Base-by-base conservation (phyloP, 495 filamentous ascomycete species). In the Bacidia rubella region DNA sequence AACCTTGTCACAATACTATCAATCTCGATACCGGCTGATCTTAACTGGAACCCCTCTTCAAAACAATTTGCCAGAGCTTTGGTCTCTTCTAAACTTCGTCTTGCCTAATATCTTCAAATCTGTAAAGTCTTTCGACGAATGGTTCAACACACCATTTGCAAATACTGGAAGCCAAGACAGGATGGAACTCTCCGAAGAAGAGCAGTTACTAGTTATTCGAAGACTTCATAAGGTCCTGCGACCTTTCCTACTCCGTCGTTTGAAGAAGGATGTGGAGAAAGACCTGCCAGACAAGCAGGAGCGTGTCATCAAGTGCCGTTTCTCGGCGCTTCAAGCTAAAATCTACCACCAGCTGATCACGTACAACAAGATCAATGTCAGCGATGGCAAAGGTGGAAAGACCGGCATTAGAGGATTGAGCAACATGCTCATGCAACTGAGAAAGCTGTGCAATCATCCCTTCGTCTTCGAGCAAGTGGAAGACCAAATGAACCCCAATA, bases 401-500 rank as follows among this genome's bases (percentile, higher is more conserved):
- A 88, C 88, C 41, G 86, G 87, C 53, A 85, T 94, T 73, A 87
- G 88, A 61, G 93, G 92, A 65, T 72, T 98, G 24, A 96, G 90
- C 72, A 98, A 98, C 70, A 98, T 97, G 92, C 84, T 98, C 54
- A 98, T 98, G 92, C 92, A 98, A 70, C 67, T 98, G 64, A 85
- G 92, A 55, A 98, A 98, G 70, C 83, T 98, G 43, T 98, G 92
- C 75, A 98, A 98, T 66, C 92, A 98, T 72, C 92, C 92, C 1
- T 98, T 98, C 60, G 93, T 97, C 35, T 98, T 97, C 58, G 89
- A 95, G 57, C 86, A 93, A 57, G 89, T 98, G 44, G 92, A 98
- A 60, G 90, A 93, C 56, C 90, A 95, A 63, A 93, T 98, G 82
- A 98, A 98, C 61, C 92, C 92, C 9, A 71, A 70, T 39, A 86